Evolutionary conservation across 805 yeast species (phyloP).

Genomic region (Saturnispora quitensis): DNA sequence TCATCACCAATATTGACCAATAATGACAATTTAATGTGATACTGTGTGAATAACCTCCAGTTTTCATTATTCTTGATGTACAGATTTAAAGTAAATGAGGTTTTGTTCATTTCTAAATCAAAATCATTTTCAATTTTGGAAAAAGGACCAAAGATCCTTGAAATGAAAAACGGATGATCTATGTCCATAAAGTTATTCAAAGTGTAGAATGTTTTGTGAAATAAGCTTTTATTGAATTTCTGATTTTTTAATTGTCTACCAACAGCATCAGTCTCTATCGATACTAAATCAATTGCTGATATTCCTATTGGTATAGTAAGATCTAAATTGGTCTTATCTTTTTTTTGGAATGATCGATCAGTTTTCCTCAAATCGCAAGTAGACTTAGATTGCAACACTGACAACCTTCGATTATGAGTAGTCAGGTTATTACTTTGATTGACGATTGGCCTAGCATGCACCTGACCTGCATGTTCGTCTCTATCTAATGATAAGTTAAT

Average conservation of each 20-base stretch:
- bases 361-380: constrained; percentile 1
- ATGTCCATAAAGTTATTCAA: constrained; percentile 23
- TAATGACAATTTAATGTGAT: constrained; percentile 24
- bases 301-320: background rate
- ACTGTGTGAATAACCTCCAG: constrained; percentile 22
- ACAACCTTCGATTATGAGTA: background rate
- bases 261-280: constrained; percentile 12
- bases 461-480: background rate
- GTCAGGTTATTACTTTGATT: background rate
- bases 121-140: constrained; percentile 22
- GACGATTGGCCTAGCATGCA: background rate
- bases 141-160: constrained; percentile 25
- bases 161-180: constrained; percentile 27
- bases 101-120: constrained; percentile 15
- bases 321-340: constrained; percentile 5
- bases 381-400: constrained; percentile 3
- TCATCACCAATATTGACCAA: constrained; percentile 27
- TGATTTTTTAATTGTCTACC: constrained; percentile 25
- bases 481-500: background rate
- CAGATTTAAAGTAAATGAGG: constrained; percentile 20
- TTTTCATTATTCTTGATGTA: constrained; percentile 10
- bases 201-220: constrained; percentile 30
- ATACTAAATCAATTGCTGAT: background rate
- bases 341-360: background rate
- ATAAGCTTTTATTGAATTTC: constrained; percentile 19